Conservation (phyloP, 441 rosid species). For the Erodium trifolium region DNA sequence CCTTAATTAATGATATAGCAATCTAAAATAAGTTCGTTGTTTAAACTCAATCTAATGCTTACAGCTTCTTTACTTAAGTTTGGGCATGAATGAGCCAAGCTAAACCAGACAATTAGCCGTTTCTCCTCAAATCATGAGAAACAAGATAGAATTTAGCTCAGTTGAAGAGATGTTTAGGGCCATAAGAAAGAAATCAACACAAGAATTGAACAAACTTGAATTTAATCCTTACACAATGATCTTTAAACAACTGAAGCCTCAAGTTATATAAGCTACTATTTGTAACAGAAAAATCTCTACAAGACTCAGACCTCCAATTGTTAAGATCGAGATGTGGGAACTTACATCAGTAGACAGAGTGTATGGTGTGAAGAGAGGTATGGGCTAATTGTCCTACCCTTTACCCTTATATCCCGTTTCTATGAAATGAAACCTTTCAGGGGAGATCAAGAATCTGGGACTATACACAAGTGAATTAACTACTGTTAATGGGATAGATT, state of each 20-base stretch:
- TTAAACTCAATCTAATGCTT: neutral
- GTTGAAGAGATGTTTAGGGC: neutral
- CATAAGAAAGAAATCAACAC: neutral
- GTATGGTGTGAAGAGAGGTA: neutral
- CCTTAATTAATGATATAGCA: neutral
- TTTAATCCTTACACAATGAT: neutral
- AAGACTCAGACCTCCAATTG: neutral
- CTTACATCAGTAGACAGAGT: neutral
- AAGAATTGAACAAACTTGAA: neutral
- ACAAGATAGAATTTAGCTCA: neutral
- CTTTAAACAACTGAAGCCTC: constrained; percentile 1
- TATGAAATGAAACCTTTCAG: neutral
- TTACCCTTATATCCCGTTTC: neutral
- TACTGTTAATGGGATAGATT: neutral
- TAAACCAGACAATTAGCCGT: neutral
- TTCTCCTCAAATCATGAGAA: neutral
- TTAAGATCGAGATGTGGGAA: neutral
- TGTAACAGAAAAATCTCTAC: neutral
- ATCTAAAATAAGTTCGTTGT: neutral
- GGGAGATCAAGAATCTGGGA: too few relatives aligned
- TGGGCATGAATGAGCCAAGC: neutral
- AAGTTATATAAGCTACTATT: neutral
- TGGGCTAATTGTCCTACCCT: neutral
- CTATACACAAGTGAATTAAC: too few relatives aligned
- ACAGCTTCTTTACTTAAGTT: neutral